A percentile compares a stretch with the other conserved stretches of the same genome.
These are phyloP conservation scores for Mollisia scopiformis DNA, from an alignment of 2,329 filamentous ascomycete species.

Conservation along the genomic window DNA sequence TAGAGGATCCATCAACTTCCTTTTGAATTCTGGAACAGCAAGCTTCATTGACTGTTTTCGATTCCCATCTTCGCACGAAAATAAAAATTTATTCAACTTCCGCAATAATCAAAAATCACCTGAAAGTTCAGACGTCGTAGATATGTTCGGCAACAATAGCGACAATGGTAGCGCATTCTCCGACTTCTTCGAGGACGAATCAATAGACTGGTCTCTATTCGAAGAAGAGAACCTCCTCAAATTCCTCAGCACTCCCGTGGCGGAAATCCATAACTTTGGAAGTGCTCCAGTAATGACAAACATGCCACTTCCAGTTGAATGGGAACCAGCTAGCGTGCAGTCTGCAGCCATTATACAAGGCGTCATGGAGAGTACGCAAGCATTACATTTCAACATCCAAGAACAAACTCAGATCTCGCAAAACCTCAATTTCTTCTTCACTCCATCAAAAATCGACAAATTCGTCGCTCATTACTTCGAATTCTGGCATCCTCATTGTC, in stretches of 20 bases:
- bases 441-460: slow-evolving; percentile 43
- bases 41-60: slow-evolving; percentile 48
- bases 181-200: slow-evolving; percentile 22
- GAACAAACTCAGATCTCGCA: slow-evolving; percentile 43
- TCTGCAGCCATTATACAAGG: slow-evolving; percentile 43
- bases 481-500: slow-evolving; percentile 47
- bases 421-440: slow-evolving; percentile 43
- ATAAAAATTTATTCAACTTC: slow-evolving; percentile 40
- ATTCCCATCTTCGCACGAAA: slow-evolving; percentile 44
- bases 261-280: slow-evolving; percentile 12
- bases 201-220: slow-evolving; percentile 24
- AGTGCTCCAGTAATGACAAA: slow-evolving; percentile 2
- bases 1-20: slow-evolving; percentile 48
- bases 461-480: slow-evolving; percentile 46
- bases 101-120: slow-evolving; percentile 35
- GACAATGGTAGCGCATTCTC: slow-evolving; percentile 22
- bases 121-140: slow-evolving; percentile 23
- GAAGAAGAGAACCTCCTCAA: slow-evolving; percentile 26
- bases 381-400: slow-evolving; percentile 41
- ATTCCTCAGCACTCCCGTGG: slow-evolving; percentile 24
- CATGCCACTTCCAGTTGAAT: slow-evolving; percentile 20
- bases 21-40: slow-evolving; percentile 47
- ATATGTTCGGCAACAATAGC: slow-evolving; percentile 17
- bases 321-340: slow-evolving; percentile 42
- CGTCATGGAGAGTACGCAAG: slow-evolving; percentile 42